Conservation (phyloP, 768 basidiomycete species). For the Phlebiopsis gigantea region DNA sequence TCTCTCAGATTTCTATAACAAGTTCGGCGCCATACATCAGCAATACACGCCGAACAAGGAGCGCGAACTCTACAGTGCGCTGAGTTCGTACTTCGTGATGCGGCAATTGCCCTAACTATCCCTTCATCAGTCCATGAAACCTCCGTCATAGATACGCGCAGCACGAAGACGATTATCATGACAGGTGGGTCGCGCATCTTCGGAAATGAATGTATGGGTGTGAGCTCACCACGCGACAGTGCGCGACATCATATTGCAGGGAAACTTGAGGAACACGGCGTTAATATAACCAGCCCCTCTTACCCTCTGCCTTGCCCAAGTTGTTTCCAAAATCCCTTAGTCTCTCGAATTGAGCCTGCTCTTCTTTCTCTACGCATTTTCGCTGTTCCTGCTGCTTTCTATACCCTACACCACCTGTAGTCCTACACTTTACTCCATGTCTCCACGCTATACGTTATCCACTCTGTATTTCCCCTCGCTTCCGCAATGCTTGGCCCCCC, state of each 20-base stretch:
- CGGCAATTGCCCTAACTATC: slow-evolving; percentile 4
- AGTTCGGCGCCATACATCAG: slow-evolving; percentile 68
- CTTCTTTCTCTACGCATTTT: background rate
- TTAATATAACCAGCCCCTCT: slow-evolving; percentile 20
- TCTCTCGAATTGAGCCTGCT: background rate
- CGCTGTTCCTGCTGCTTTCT: background rate
- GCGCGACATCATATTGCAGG: slow-evolving; percentile 26
- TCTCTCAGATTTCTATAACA: slow-evolving; percentile 60
- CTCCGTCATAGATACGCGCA: slow-evolving; percentile 74
- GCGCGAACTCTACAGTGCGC: slow-evolving; percentile 68
- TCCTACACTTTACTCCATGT: background rate
- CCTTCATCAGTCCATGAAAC: slow-evolving; percentile 61
- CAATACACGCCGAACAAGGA: slow-evolving; percentile 62
- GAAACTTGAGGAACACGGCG: slow-evolving; percentile 24
- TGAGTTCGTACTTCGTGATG: background rate
- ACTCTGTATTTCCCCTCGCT: background rate
- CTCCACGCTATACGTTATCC: background rate
- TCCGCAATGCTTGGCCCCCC: too few relatives aligned
- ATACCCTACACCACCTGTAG: slow-evolving; percentile 6
- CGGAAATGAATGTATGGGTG: background rate
- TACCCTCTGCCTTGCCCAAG: background rate
- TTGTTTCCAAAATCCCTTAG: background rate
- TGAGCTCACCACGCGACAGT: slow-evolving; percentile 13
- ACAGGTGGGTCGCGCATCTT: slow-evolving; percentile 44
- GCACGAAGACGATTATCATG: slow-evolving; percentile 68